These are phyloP conservation scores for Biscogniauxia mediterranea DNA, from an alignment of 2,329 filamentous ascomycete genomes.

Conservation along the genomic window DNA sequence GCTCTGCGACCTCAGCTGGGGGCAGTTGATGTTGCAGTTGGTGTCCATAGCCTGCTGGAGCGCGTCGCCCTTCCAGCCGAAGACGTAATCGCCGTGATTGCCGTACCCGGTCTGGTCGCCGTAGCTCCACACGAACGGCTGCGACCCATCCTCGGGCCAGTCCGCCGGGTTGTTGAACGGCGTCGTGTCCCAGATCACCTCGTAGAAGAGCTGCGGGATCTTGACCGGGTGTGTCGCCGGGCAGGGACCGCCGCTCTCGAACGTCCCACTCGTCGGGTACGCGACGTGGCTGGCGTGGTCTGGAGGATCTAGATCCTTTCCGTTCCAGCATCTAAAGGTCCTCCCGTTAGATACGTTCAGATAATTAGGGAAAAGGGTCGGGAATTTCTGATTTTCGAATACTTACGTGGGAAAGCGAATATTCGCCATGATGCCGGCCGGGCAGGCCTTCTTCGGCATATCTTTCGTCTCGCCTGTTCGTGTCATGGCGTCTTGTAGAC, in stretches of 20 bases:
- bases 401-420: constrained; percentile 42
- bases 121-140: constrained; percentile 24
- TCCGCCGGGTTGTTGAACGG: constrained; percentile 23
- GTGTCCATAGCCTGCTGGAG: constrained; percentile 32
- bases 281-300: constrained; percentile 50
- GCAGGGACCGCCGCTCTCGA: constrained; percentile 24
- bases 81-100: constrained; percentile 37
- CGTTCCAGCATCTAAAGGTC: constrained; percentile 48
- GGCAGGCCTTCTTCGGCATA: constrained; percentile 37
- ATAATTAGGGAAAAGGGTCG: background rate
- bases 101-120: constrained; percentile 32
- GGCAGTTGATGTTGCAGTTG: constrained; percentile 33
- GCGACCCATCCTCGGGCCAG: constrained; percentile 29
- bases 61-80: constrained; percentile 35
- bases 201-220: constrained; percentile 29
- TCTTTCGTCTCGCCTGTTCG: constrained; percentile 38
- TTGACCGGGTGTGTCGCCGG: constrained; percentile 25
- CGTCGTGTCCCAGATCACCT: constrained; percentile 27
- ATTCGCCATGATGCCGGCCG: constrained; percentile 39
- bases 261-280: constrained; percentile 39
- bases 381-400: background rate
- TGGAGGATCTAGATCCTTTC: constrained; percentile 42
- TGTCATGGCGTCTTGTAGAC: constrained; percentile 37
- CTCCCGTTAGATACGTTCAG: background rate
- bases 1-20: constrained; percentile 17